phyloP scores from a whole-genome alignment of 2,329 filamentous ascomycete species.

The Alternaria postmessia region DNA sequence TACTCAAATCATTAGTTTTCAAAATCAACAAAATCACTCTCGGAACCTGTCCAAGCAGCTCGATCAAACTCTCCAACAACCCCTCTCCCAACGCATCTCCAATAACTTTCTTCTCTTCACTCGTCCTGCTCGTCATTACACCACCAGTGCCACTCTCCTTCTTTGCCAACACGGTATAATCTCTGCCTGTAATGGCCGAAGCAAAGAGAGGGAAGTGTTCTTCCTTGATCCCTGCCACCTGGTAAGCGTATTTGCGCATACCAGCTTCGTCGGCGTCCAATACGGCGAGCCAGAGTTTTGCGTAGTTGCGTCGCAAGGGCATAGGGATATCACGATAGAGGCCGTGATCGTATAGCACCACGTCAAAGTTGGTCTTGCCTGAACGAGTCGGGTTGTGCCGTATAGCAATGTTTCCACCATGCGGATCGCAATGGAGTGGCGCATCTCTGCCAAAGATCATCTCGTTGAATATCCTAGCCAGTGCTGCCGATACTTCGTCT shows the following conservation, averaged over 20 bases:
- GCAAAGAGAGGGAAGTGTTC: conserved; percentile 95
- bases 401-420: conserved; percentile 95
- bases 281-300: conserved; percentile 96
- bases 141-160: conserved; percentile 45
- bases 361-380: conserved; percentile 80
- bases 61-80: conserved; percentile 85
- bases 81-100: conserved; percentile 84
- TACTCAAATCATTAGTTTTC: conserved; percentile 94
- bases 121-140: conserved; percentile 67
- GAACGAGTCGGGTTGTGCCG: conserved; percentile 72
- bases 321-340: conserved; percentile 92
- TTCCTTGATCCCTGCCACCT: conserved; percentile 88
- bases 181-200: conserved; percentile 92
- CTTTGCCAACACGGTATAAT: conserved; percentile 77
- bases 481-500: conserved; percentile 90
- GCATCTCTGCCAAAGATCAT: conserved; percentile 96
- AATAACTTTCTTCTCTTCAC: conserved; percentile 86
- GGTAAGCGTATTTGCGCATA: conserved; percentile 88
- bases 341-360: conserved; percentile 96
- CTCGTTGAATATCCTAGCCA: conserved; percentile 95
- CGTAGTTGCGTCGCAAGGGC: conserved; percentile 81
- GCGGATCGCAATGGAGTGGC: conserved; percentile 94
- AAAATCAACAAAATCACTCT: conserved; percentile 92
- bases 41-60: conserved; percentile 86
- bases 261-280: conserved; percentile 84